Base-by-base conservation (phyloP, 2,329 filamentous ascomycete species). In the Pseudocercospora pini-densiflorae region DNA sequence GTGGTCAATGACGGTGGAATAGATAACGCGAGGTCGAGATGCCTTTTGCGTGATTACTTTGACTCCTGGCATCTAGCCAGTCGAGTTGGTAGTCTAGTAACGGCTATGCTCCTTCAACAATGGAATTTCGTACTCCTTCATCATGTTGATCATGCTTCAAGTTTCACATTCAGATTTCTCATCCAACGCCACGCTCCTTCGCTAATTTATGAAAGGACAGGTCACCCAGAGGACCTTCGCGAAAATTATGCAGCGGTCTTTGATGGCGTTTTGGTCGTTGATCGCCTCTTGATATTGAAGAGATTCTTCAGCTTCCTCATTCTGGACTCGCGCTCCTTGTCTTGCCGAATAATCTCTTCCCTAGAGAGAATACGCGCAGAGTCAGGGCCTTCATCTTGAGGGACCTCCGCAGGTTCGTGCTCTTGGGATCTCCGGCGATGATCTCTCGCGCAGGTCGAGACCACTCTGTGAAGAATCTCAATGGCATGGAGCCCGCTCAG, bases 321-420 rank as follows among this genome's bases (percentile, higher is more conserved):
- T 53, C 72, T 73, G 9, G 75, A 75, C 54, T 77, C 72, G 31
- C 77, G 71, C 67, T 78, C 77, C 63, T 75, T 75, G 58, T 79
- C 77, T 60, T 72, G 70, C 49, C 64, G 61, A 36, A 67, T 73
- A 14, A 77, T 70, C 59, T 79, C 77, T 12, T 73, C 74, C 36
- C 74, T 70, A 21, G 71, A 74, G 16, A 67, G 53, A 16, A 60
- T 27, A 23, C 43, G 53, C 7, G 68, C 55, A 10, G 64, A 55
- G 8, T 54, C 40, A 1, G 58, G 55, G 9, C 61, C 65, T 9
- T 65, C 64, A 27, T 68, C 62, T 3, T 62, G 29, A 23, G 63
- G 59, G 49, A 53, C 51, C 5, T 66, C 59, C 7, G 55, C 45
- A 23, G 57, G 29, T 5, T 65, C 36, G n/a, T 70, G 65, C 14